phyloP scores from a whole-genome alignment of 441 rosid species.

The Cnidoscolus chayamansa region DNA sequence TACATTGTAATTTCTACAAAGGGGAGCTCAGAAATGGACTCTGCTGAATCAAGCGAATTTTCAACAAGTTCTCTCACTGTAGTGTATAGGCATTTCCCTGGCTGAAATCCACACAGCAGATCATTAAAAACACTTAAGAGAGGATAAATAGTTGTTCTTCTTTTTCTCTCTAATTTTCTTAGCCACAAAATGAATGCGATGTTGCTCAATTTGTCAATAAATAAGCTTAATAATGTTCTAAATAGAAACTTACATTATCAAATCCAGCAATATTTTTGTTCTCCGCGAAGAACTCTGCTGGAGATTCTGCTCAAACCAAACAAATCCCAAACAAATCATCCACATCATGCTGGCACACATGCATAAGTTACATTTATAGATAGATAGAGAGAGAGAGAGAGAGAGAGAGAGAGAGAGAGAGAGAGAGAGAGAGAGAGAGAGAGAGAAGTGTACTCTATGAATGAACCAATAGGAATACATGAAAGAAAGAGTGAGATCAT shows the following conservation, averaged over 20 bases:
- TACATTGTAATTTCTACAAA: constrained; percentile 81
- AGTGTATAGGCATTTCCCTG: constrained; percentile 86
- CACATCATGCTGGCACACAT: too few relatives aligned
- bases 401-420: too few relatives aligned
- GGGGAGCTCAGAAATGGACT: constrained; percentile 91
- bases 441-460: too few relatives aligned
- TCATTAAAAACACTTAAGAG: background rate
- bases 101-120: constrained; percentile 43
- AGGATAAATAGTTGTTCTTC: background rate
- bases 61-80: constrained; percentile 95
- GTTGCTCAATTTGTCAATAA: background rate
- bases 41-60: constrained; percentile 91
- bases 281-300: constrained; percentile 98
- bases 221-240: background rate
- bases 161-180: background rate
- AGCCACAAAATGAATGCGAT: background rate
- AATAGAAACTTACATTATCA: constrained; percentile 61
- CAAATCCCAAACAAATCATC: background rate
- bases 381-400: too few relatives aligned
- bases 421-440: too few relatives aligned
- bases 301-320: constrained; percentile 65
- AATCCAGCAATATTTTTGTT: constrained; percentile 98
- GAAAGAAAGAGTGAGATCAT: too few relatives aligned
- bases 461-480: too few relatives aligned
- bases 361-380: background rate